These are phyloP conservation scores for Candida tetrigidarum DNA, from an alignment of 1,139 yeast species.

Conservation along the genomic window DNA sequence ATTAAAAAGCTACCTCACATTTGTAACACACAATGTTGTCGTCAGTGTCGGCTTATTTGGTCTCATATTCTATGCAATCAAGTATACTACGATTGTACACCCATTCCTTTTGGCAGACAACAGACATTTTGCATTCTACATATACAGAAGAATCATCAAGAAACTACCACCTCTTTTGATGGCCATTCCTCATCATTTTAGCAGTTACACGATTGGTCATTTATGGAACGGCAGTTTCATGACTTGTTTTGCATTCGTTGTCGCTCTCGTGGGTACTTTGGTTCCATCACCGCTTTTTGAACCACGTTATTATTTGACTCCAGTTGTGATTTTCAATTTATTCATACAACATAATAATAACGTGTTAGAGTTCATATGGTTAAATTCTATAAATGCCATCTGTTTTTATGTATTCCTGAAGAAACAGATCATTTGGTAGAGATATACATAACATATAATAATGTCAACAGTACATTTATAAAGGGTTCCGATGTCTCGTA, in stretches of 20 bases:
- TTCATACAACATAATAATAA: conserved; percentile 54
- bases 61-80: conserved; percentile 26
- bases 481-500: neutral
- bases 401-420: conserved; percentile 60
- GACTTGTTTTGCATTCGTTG: conserved; percentile 40
- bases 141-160: conserved; percentile 66
- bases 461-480: neutral
- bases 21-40: conserved; percentile 9
- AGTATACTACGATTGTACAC: conserved; percentile 73
- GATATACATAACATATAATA: neutral
- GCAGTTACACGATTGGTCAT: conserved; percentile 45
- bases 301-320: conserved; percentile 88
- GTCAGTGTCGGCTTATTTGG: neutral
- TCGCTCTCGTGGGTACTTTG: conserved; percentile 55
- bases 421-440: conserved; percentile 70
- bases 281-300: conserved; percentile 93
- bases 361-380: conserved; percentile 63
- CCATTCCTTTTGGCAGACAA: conserved; percentile 94
- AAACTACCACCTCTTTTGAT: conserved; percentile 20
- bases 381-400: conserved; percentile 53
- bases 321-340: conserved; percentile 75
- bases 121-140: conserved; percentile 88
- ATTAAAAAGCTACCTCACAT: conserved; percentile 32
- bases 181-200: conserved; percentile 76
- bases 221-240: conserved; percentile 3